Conservation (phyloP, 106 monocot genomes). For the Narthecium ossifragum region DNA sequence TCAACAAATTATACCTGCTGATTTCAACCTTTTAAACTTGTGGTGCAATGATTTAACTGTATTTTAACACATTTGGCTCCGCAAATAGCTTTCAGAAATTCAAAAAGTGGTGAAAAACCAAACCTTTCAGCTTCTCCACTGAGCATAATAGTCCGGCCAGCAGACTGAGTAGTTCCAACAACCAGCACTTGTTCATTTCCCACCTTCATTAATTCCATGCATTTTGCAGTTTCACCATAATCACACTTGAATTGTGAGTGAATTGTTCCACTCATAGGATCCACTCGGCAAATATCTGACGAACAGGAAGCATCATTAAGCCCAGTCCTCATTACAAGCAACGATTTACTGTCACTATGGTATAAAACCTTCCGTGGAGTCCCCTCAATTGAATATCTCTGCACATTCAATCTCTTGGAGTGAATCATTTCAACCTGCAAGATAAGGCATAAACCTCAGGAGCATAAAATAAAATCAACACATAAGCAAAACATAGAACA, state of each 20-base stretch:
- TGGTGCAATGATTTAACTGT: no score
- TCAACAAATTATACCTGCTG: no score
- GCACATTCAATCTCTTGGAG: constrained; percentile 79
- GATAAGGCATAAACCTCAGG: not conserved
- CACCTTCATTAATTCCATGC: constrained; percentile 73
- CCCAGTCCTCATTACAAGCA: constrained; percentile 72
- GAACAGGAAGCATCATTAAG: constrained; percentile 36
- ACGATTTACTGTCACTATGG: constrained; percentile 72
- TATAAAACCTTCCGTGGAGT: constrained; percentile 82
- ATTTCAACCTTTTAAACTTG: no score
- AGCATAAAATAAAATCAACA: not conserved
- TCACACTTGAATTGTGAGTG: constrained; percentile 58
- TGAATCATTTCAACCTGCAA: constrained; percentile 86
- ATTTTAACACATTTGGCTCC: no score
- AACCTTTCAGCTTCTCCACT: constrained; percentile 96
- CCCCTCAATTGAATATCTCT: constrained; percentile 64
- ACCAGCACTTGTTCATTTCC: constrained; percentile 71
- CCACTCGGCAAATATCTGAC: constrained; percentile 81
- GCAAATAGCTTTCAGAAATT: no score
- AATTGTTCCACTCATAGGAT: constrained; percentile 65
- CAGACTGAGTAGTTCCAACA: constrained; percentile 76
- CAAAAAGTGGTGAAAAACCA: not conserved
- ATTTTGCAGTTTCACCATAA: constrained; percentile 83
- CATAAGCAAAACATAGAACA: no score
- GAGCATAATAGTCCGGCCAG: constrained; percentile 61